Conservation (phyloP, 2,329 filamentous ascomycete species). For the Calonectria ilicicola region DNA sequence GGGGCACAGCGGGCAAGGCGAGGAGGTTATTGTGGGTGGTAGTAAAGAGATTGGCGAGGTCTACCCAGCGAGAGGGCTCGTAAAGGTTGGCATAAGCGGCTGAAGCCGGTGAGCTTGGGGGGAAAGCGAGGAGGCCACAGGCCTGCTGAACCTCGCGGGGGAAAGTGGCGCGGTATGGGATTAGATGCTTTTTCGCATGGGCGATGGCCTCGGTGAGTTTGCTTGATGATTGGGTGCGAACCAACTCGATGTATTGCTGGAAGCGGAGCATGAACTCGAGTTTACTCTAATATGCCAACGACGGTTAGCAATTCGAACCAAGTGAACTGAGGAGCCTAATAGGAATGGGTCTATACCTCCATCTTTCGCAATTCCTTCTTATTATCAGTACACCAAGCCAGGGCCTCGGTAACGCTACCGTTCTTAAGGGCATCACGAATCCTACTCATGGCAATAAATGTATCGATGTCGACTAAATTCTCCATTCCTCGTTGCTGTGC, state of each 20-base stretch:
- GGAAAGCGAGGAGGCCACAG: slow-evolving; percentile 83
- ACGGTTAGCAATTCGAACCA: slow-evolving; percentile 1
- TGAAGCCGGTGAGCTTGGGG: slow-evolving; percentile 60
- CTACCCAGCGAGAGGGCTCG: slow-evolving; percentile 76
- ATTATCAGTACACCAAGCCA: slow-evolving; percentile 94
- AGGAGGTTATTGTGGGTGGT: slow-evolving; percentile 89
- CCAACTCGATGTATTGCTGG: slow-evolving; percentile 95
- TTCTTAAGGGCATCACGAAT: slow-evolving; percentile 80
- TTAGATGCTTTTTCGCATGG: slow-evolving; percentile 86
- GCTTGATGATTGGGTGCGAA: slow-evolving; percentile 72
- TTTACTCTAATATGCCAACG: slow-evolving; percentile 67
- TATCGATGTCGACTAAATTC: slow-evolving; percentile 88
- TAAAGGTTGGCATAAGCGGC: slow-evolving; percentile 72
- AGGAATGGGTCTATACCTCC: slow-evolving; percentile 65
- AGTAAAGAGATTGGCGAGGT: slow-evolving; percentile 84
- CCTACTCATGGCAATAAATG: slow-evolving; percentile 84
- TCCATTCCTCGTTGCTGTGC: slow-evolving; percentile 81
- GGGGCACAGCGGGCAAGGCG: slow-evolving; percentile 82
- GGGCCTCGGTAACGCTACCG: slow-evolving; percentile 80
- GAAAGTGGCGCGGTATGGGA: slow-evolving; percentile 76
- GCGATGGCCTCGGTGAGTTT: slow-evolving; percentile 82
- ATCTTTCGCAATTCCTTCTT: slow-evolving; percentile 92
- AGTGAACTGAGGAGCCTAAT: background rate
- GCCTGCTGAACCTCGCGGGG: slow-evolving; percentile 77
- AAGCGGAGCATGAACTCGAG: slow-evolving; percentile 93